These are phyloP conservation scores for Fraxinus xanthoxyloides DNA, from an alignment of 305 asterid species.

Conservation along the genomic window DNA sequence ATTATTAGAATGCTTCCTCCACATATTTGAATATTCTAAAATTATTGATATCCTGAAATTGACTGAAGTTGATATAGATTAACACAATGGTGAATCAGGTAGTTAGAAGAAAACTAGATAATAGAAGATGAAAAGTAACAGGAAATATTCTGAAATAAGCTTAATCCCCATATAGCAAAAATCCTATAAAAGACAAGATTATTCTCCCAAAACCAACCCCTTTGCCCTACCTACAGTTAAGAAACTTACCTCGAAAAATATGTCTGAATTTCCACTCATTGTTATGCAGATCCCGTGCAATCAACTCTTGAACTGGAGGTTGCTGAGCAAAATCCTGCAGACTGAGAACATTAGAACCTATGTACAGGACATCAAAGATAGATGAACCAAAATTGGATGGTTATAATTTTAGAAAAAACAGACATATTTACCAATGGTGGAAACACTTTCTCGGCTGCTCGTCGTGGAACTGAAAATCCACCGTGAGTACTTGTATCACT, in stretches of 20 bases:
- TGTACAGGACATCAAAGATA: too few relatives aligned
- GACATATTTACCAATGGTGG: too few relatives aligned
- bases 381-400: too few relatives aligned
- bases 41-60: not conserved
- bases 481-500: slow-evolving; percentile 87
- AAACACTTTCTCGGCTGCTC: too few relatives aligned
- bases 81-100: not conserved
- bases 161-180: not conserved
- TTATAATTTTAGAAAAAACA: too few relatives aligned
- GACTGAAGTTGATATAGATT: not conserved
- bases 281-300: too few relatives aligned
- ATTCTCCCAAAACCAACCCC: not conserved
- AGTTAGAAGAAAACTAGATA: not conserved
- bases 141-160: not conserved
- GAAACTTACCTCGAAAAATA: too few relatives aligned
- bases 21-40: not conserved
- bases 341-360: too few relatives aligned
- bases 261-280: too few relatives aligned
- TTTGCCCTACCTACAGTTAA: too few relatives aligned
- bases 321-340: too few relatives aligned
- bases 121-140: not conserved
- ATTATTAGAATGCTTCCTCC: not conserved
- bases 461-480: slow-evolving; percentile 46
- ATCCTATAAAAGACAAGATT: not conserved
- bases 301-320: too few relatives aligned